Conservation (phyloP, 108 stramenopile genomes). For the Nitzschia inconspicua region DNA sequence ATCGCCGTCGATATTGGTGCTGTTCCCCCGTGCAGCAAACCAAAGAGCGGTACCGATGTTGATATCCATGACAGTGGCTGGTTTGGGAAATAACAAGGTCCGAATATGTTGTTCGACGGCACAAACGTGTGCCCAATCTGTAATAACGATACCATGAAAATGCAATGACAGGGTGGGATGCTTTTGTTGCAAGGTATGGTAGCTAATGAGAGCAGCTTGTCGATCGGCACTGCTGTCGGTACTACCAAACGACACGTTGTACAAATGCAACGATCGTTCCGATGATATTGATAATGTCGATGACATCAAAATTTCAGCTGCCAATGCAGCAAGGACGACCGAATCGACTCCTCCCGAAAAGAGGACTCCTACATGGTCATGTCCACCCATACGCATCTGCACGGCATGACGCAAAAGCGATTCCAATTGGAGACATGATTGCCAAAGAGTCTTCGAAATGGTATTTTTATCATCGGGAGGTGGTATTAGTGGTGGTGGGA, state of each 20-base stretch:
- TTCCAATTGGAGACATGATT: too few species aligned
- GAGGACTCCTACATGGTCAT: too few species aligned
- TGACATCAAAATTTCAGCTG: slow-evolving; percentile 43
- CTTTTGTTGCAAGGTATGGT: slow-evolving; percentile 43
- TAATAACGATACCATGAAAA: slow-evolving; percentile 72
- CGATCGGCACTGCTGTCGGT: slow-evolving; percentile 78
- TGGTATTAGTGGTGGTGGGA: too few species aligned
- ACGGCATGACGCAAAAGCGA: too few species aligned
- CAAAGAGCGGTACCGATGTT: slow-evolving; percentile 95
- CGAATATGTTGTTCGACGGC: slow-evolving; percentile 52
- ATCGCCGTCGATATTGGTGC: slow-evolving; percentile 13
- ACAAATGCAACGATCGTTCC: slow-evolving; percentile 60
- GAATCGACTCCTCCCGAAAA: slow-evolving; percentile 98
- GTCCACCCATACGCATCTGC: too few species aligned
- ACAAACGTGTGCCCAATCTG: slow-evolving; percentile 67
- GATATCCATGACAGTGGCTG: slow-evolving; percentile 90
- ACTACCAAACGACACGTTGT: slow-evolving; percentile 84
- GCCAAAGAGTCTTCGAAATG: too few species aligned
- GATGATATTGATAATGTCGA: background rate
- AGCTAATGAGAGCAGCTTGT: slow-evolving; percentile 79
- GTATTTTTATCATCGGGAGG: too few species aligned
- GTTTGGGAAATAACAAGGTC: slow-evolving; percentile 67
- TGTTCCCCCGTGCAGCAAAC: slow-evolving; percentile 82
- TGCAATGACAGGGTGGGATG: slow-evolving; percentile 68
- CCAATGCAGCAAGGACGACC: slow-evolving; percentile 86